Percentiles rank a stretch among this genome's conserved stretches.
phyloP scores from a whole-genome alignment of 73 alveolate species.

The Breviolum minutum region DNA sequence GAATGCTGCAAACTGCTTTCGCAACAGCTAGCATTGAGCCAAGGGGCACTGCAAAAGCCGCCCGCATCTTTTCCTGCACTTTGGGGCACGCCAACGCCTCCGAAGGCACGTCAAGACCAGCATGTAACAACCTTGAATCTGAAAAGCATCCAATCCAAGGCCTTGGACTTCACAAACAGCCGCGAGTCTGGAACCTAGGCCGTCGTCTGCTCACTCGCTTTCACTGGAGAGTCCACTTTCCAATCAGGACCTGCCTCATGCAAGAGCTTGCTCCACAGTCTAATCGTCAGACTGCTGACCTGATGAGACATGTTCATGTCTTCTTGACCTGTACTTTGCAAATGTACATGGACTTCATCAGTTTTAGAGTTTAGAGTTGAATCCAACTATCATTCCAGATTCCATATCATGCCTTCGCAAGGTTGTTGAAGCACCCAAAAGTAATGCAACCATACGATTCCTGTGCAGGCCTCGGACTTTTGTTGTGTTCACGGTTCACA shows the following conservation, averaged over 20 bases:
- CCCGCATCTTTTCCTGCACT: constrained; percentile 69
- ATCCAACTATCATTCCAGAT: neutral
- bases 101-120: neutral
- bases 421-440: constrained; percentile 85
- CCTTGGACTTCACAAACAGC: constrained; percentile 72
- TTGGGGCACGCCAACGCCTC: constrained; percentile 69
- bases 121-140: neutral
- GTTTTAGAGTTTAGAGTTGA: too few relatives aligned
- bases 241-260: constrained; percentile 1
- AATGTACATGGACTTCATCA: neutral
- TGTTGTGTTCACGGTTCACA: neutral
- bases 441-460: constrained; percentile 37
- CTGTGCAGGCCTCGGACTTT: constrained; percentile 62
- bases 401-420: constrained; percentile 45
- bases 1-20: neutral
- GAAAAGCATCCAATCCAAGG: neutral
- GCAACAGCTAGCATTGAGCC: neutral
- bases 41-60: constrained; percentile 47
- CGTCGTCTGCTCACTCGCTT: neutral
- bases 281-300: constrained; percentile 63
- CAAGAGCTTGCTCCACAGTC: constrained; percentile 70
- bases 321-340: neutral
- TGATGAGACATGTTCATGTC: neutral
- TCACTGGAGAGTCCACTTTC: neutral
- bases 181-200: constrained; percentile 66